Base-by-base conservation (phyloP, 352 stramenopile genomes). In the Globisporangium uncinulatum region DNA sequence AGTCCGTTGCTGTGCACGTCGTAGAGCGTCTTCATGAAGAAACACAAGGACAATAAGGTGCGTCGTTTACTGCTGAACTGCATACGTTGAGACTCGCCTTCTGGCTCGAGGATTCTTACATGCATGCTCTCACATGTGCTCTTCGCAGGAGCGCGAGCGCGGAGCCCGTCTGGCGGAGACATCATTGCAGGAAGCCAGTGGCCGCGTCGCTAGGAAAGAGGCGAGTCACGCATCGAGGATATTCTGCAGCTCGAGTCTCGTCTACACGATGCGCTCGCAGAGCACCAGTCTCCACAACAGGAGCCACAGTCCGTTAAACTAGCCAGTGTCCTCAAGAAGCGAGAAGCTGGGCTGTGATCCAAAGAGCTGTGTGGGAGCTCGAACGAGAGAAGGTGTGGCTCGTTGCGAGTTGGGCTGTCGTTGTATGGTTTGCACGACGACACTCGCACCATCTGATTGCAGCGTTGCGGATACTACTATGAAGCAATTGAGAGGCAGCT, bases 181-280 rank as follows among this genome's bases (percentile, higher is more conserved):
- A 0, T 63, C 69, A 14, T 52, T 86, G 3, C 57, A 81, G 41
- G 69, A 71, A 19, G 60, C 70, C 34, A 49, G 64, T 37, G 61
- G 76, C 0, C 70, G 71, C 7, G 57, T 66, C 6, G 43, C 51
- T 0, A 57, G 70, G 6, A 83, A 83, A 50, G 66, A 79, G 37
- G 59, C 17, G 4, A 54, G 55, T 54, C 83, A 6, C 68, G 68
- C 4, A 79, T 81, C 32, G 44, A 70, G 19, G 63, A 81, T 29
- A 74, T 85, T 37, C 67, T 66, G 37, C 55, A 59, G 1, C 61
- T 85, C 8, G 74, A 85, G 57, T 34, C 61, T 6, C 70, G 74
- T n/a, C 49, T 81, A 4, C 70, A 81, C n/a, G 62, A 83, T 0
- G 72, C 70, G 5, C 61, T 83, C 7, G n/a, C 39, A 31, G 21